Evolutionary conservation across 345 rosid genomes (phyloP), one percentile per base, ranked within the genome.

Genomic region (Populus alba): DNA sequence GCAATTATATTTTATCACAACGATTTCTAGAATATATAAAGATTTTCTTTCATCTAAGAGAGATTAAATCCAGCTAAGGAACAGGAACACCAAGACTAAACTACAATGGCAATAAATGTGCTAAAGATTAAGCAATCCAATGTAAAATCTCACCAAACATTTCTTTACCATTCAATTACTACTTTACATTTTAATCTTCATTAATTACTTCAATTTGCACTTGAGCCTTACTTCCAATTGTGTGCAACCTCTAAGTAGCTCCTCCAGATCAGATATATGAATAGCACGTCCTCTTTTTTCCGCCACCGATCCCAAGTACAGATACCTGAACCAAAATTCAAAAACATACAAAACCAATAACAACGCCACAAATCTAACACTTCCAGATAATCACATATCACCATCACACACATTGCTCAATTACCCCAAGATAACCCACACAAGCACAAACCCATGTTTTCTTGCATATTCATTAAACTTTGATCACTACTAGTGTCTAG

Each of bases 281-380:
- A 92, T 79, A 20, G 91, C 84, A 35, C 92, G 86, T 69, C 97
- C 95, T 80, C 94, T 83, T 82, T 91, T 91, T 78, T 93, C 98
- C 18, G 94, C 95, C 55, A 92, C 93, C 5, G 99, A 92, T 75
- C 94, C 97, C 89, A 95, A 83, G 89, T 83, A 88, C 63, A 95
- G 87, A 41, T 86, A 86, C 89, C 92, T 95, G 84, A 79, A 81
- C 23, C 77, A 70, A 78, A 66, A 65, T 16, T 9, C 23, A 20
- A 20, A 77, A 18, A 16, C 74, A 85, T 59, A 35, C 38, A 66
- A 79, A 84, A 67, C 70, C 55, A 72, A 70, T 29, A 55, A 49
- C 15, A 41, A 15, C 59, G 22, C 59, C 47, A 63, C n/a, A 3
- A 33, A 70, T 20, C 49, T 13, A 61, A 33, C 59, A 39, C 57